Base-by-base conservation (phyloP, 139 green algal genomes). In the Tetraselmis chui region DNA sequence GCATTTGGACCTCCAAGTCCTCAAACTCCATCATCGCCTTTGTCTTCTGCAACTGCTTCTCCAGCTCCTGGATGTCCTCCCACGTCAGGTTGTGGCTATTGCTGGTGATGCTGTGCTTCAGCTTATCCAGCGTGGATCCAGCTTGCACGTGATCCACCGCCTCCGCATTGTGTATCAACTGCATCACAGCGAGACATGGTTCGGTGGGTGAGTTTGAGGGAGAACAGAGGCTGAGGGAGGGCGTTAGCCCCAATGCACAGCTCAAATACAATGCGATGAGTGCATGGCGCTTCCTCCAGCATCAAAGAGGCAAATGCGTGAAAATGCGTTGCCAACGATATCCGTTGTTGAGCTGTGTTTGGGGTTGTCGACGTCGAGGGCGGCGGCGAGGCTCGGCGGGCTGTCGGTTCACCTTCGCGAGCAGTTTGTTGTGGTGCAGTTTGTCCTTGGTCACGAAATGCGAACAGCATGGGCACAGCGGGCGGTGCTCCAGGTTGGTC, bases 341-440 rank as follows among this genome's bases (percentile, higher is more conserved):
- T n/a, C n/a, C n/a, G n/a, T n/a, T n/a, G n/a, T n/a, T n/a, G n/a
- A n/a, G n/a, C n/a, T n/a, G n/a, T n/a, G n/a, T n/a, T n/a, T n/a
- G n/a, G n/a, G n/a, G n/a, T n/a, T n/a, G n/a, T n/a, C n/a, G n/a
- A n/a, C n/a, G n/a, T n/a, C n/a, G n/a, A 75, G 59, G 23, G 1
- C 28, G 28, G 29, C 76, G 29, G 28, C 31, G 28, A 27, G 75
- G 78, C 24, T 1, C 5, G 83, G 2, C n/a, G 25, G 29, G 29
- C 25, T 77, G 30, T 28, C 58, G 31, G 0, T 27, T 26, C 59
- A 92, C 91, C 88, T 95, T 95, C 79, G 84, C 88, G 23, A 97
- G 88, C 28, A 95, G 86, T 31, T 93, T 96, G 79, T 96, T 97
- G n/a, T 93, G 93, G 83, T 92, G 91, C 11, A 94, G 89, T 59